Conservation (phyloP, 1,284 basidiomycete species). For the Peniophora sp. region DNA sequence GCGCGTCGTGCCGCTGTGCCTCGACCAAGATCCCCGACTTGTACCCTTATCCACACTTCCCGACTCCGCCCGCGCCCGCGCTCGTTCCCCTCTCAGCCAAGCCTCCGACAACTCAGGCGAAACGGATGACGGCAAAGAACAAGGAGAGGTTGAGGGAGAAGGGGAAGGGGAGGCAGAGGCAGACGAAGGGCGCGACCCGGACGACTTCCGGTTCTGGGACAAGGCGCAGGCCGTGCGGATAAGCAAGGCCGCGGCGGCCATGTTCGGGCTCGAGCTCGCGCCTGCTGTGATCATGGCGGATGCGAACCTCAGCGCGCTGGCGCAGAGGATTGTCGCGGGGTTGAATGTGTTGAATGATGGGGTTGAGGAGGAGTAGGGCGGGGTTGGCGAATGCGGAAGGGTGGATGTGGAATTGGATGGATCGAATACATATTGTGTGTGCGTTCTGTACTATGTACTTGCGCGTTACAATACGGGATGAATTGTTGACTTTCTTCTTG, state of each 20-base stretch:
- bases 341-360: conserved; percentile 48
- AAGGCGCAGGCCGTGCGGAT: conserved; percentile 86
- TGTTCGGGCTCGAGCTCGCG: conserved; percentile 84
- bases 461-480: too few relatives aligned
- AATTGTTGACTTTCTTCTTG: too few relatives aligned
- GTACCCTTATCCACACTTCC: conserved; percentile 65
- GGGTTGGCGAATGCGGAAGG: too few relatives aligned
- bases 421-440: too few relatives aligned
- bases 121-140: conserved; percentile 9
- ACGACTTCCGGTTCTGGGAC: conserved; percentile 95
- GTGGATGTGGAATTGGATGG: too few relatives aligned
- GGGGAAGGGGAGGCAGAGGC: not conserved
- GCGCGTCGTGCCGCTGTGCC: conserved; percentile 77
- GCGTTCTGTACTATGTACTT: too few relatives aligned
- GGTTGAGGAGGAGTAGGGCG: not conserved
- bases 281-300: conserved; percentile 90
- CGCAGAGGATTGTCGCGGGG: conserved; percentile 78
- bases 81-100: too few relatives aligned
- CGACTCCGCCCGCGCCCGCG: conserved; percentile 76
- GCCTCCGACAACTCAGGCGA: conserved; percentile 1
- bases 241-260: conserved; percentile 65
- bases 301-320: conserved; percentile 79
- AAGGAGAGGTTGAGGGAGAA: conserved; percentile 16
- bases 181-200: conserved; percentile 62
- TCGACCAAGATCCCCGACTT: conserved; percentile 78